Conservation (phyloP, 352 stramenopile genomes). For the Pythium grandisporangium region DNA sequence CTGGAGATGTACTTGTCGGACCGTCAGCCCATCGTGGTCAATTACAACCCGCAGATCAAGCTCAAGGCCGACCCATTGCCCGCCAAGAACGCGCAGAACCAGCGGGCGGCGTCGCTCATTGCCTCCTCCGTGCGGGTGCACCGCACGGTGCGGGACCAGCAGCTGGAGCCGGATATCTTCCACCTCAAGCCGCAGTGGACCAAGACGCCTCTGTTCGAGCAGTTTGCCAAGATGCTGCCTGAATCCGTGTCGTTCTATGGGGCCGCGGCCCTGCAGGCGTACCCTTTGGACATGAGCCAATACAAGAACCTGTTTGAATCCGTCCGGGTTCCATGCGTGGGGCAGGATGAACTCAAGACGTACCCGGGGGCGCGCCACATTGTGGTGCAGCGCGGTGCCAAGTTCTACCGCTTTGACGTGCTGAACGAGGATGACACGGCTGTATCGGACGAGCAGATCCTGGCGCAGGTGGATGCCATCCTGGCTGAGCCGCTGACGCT, state of each 20-base stretch:
- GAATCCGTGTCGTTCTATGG: conserved; percentile 84
- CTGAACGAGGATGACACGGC: conserved; percentile 48
- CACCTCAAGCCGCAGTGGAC: conserved; percentile 77
- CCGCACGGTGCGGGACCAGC: conserved; percentile 67
- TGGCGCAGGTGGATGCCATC: conserved; percentile 81
- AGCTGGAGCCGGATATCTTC: conserved; percentile 85
- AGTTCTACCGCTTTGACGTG: conserved; percentile 86
- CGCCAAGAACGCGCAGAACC: conserved; percentile 79
- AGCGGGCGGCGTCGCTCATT: conserved; percentile 81
- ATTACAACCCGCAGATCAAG: conserved; percentile 90
- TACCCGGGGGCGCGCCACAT: conserved; percentile 59
- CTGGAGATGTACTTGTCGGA: conserved; percentile 89
- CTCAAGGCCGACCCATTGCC: conserved; percentile 74
- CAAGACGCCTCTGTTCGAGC: conserved; percentile 76
- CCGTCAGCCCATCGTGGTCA: conserved; percentile 80
- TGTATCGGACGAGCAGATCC: conserved; percentile 66
- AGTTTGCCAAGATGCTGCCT: conserved; percentile 75
- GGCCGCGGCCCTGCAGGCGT: conserved; percentile 72
- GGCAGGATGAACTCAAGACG: conserved; percentile 67
- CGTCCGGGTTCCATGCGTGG: conserved; percentile 49
- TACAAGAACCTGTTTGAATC: conserved; percentile 88
- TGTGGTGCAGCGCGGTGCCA: conserved; percentile 77
- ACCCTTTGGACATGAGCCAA: conserved; percentile 90
- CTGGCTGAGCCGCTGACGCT: conserved; percentile 44
- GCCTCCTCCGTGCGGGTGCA: conserved; percentile 77